Percentiles rank a stretch among this genome's conserved stretches.
These are phyloP conservation scores for Tetrapisispora pingtungensis DNA, from an alignment of 805 yeast genomes.

Conservation along the genomic window DNA sequence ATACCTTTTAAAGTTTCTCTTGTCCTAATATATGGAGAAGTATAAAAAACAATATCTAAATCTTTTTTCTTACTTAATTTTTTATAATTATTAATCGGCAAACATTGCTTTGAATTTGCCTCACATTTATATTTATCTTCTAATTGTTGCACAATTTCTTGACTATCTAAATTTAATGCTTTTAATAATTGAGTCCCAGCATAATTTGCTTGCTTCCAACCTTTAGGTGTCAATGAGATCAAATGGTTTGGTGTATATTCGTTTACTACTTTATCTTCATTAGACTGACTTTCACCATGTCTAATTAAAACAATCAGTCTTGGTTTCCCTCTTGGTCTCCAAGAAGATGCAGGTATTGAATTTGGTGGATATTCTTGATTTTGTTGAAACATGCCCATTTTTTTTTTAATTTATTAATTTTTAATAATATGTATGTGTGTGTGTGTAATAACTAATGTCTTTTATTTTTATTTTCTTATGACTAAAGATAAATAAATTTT, in stretches of 20 bases:
- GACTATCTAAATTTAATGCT: constrained; percentile 21
- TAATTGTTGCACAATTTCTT: constrained; percentile 11
- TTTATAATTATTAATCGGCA: constrained; percentile 16
- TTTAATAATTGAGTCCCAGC: constrained; percentile 46
- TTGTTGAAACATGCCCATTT: neutral
- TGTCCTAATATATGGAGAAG: constrained; percentile 80
- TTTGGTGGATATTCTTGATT: constrained; percentile 2
- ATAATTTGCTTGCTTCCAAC: constrained; percentile 50
- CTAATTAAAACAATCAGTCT: constrained; percentile 65
- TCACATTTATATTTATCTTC: constrained; percentile 12
- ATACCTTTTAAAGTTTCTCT: constrained; percentile 74
- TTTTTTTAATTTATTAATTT: too few relatives aligned
- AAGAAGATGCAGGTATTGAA: neutral
- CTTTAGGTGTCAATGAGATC: constrained; percentile 61
- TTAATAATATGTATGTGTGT: too few relatives aligned
- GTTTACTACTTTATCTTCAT: constrained; percentile 74
- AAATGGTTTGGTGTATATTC: constrained; percentile 69
- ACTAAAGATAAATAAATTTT: too few relatives aligned
- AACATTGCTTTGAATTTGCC: constrained; percentile 6
- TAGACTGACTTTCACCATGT: constrained; percentile 91
- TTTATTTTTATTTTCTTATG: too few relatives aligned
- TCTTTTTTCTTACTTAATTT: constrained; percentile 34
- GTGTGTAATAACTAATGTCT: too few relatives aligned
- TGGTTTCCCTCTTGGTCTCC: constrained; percentile 27
- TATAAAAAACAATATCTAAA: constrained; percentile 61